Evolutionary conservation across 345 rosid genomes (phyloP).

Genomic region (Eucalyptus melliodora): DNA sequence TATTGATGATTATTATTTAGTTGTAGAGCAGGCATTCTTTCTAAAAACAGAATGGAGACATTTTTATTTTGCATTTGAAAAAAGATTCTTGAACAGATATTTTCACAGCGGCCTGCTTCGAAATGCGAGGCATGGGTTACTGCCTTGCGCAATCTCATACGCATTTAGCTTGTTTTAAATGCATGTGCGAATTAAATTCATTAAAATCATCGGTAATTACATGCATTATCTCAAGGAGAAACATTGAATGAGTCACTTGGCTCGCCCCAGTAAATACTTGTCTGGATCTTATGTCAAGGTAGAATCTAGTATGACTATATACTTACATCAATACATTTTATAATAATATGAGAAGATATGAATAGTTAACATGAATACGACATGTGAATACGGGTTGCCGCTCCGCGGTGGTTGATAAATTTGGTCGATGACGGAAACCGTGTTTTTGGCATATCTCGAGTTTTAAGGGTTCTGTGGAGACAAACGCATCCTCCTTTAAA

Average conservation of each 20-base stretch:
- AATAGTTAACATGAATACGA: neutral
- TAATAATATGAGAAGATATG: neutral
- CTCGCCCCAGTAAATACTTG: neutral
- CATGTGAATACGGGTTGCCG: neutral
- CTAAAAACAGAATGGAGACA: neutral
- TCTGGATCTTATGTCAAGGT: neutral
- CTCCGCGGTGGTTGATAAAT: neutral
- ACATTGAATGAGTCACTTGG: neutral
- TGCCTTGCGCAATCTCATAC: neutral
- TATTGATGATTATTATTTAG: neutral
- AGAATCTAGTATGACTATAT: neutral
- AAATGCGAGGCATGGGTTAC: neutral
- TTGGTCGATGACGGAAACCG: neutral
- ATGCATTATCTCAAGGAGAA: neutral
- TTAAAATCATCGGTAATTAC: neutral
- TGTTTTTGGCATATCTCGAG: neutral
- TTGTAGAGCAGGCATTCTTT: neutral
- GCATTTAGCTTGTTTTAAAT: neutral
- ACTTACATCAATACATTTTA: neutral
- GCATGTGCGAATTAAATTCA: neutral
- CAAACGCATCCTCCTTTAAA: neutral
- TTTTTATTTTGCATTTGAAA: neutral
- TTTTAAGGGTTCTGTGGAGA: neutral
- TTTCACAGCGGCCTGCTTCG: neutral
- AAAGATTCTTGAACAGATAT: neutral